Evolutionary conservation across 2,329 filamentous ascomycete genomes (phyloP).

Genomic region (Sporothrix euskadiensis): DNA sequence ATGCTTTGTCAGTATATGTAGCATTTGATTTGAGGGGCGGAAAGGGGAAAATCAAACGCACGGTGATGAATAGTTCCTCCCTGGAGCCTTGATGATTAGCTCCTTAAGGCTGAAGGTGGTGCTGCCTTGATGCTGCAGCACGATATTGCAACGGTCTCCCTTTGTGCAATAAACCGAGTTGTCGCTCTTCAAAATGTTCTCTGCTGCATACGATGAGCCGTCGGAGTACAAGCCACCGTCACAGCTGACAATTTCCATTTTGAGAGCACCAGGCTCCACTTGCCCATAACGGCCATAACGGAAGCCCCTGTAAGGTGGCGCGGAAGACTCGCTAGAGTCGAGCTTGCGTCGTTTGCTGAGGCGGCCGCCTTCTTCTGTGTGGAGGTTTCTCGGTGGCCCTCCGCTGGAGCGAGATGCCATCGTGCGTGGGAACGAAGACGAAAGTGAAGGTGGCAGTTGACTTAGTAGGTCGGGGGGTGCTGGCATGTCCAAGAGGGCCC

Average conservation of each 20-base stretch:
- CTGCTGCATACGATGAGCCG: constrained; percentile 63
- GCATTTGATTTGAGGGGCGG: neutral
- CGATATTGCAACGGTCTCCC: constrained; percentile 81
- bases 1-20: neutral
- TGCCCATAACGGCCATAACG: constrained; percentile 86
- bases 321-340: constrained; percentile 58
- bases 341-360: constrained; percentile 69
- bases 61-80: constrained; percentile 80
- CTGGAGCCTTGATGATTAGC: constrained; percentile 83
- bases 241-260: constrained; percentile 86
- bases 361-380: constrained; percentile 42
- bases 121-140: constrained; percentile 77
- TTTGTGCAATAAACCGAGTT: constrained; percentile 87
- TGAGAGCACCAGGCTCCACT: constrained; percentile 76
- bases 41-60: constrained; percentile 51
- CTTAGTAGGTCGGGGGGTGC: constrained; percentile 27
- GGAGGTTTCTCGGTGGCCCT: constrained; percentile 20
- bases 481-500: constrained; percentile 45
- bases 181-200: constrained; percentile 83
- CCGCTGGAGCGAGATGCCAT: constrained; percentile 21
- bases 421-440: neutral
- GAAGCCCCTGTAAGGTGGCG: constrained; percentile 56
- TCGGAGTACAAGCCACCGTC: constrained; percentile 75
- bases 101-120: constrained; percentile 82
- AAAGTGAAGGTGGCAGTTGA: neutral